Evolutionary conservation across 2,329 filamentous ascomycete species (phyloP).

Genomic region (Curvularia sp.): DNA sequence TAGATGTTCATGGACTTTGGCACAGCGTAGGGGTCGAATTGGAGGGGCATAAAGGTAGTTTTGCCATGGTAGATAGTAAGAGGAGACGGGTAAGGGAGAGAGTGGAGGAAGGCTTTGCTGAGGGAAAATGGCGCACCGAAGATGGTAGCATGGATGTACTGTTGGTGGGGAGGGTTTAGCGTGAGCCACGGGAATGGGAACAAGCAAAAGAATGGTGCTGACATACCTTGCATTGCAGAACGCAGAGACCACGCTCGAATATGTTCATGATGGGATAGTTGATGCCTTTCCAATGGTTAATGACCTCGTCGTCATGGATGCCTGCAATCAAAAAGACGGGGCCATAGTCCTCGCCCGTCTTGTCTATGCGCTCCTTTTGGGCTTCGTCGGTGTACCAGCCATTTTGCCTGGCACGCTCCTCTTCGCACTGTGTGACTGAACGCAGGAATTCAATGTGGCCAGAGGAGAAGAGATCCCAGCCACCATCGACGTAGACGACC

Average conservation of each 20-base stretch:
- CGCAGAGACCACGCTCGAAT: slow-evolving; percentile 92
- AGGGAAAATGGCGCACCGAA: slow-evolving; percentile 92
- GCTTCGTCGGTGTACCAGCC: slow-evolving; percentile 78
- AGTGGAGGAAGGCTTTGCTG: slow-evolving; percentile 75
- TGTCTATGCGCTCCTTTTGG: slow-evolving; percentile 67
- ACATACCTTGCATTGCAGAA: slow-evolving; percentile 87
- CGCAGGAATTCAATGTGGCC: slow-evolving; percentile 96
- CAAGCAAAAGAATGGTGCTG: background rate
- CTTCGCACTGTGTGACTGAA: slow-evolving; percentile 75
- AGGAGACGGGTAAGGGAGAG: slow-evolving; percentile 73
- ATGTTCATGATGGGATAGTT: slow-evolving; percentile 99
- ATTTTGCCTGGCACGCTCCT: slow-evolving; percentile 68
- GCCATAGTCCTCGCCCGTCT: slow-evolving; percentile 74
- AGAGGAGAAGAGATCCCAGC: slow-evolving; percentile 95
- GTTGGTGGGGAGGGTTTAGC: slow-evolving; percentile 12
- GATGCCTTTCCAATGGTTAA: slow-evolving; percentile 95
- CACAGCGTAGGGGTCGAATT: slow-evolving; percentile 69
- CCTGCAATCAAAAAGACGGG: slow-evolving; percentile 91
- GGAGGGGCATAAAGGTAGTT: slow-evolving; percentile 82
- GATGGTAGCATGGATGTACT: slow-evolving; percentile 87
- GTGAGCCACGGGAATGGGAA: background rate
- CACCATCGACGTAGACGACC: slow-evolving; percentile 93
- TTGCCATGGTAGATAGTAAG: slow-evolving; percentile 94
- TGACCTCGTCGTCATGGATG: slow-evolving; percentile 91
- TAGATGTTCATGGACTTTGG: slow-evolving; percentile 87